phyloP scores from a whole-genome alignment of 1,139 yeast species.

The Meyerozyma guilliermondii region DNA sequence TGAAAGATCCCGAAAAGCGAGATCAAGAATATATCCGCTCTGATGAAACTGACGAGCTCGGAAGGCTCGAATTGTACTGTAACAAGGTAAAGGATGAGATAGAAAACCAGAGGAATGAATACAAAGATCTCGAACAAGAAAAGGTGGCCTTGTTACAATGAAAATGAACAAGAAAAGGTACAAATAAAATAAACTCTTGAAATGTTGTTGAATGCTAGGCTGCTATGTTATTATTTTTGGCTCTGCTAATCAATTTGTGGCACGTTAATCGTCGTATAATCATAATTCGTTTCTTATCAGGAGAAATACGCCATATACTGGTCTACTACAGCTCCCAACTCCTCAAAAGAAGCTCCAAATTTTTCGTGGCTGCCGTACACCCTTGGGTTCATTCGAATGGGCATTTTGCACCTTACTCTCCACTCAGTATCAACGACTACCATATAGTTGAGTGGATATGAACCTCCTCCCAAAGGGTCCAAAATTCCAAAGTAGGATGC shows the following conservation, averaged over 20 bases:
- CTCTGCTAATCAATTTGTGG: too few species aligned
- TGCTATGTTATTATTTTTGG: background rate
- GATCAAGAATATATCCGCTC: slow-evolving; percentile 41
- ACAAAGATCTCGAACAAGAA: slow-evolving; percentile 48
- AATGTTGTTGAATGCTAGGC: background rate
- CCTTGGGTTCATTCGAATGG: slow-evolving; percentile 11
- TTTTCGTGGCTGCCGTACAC: slow-evolving; percentile 10
- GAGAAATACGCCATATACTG: slow-evolving; percentile 16
- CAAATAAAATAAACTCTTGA: slow-evolving; percentile 23
- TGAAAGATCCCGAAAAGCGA: slow-evolving; percentile 36
- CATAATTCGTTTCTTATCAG: background rate
- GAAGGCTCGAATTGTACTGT: slow-evolving; percentile 63
- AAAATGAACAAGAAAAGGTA: slow-evolving; percentile 43
- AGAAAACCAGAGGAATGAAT: slow-evolving; percentile 46
- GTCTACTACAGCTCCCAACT: slow-evolving; percentile 16
- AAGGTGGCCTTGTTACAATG: slow-evolving; percentile 37
- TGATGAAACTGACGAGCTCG: slow-evolving; percentile 73
- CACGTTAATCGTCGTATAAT: background rate
- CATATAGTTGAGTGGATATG: slow-evolving; percentile 41
- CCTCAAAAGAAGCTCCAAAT: slow-evolving; percentile 18
- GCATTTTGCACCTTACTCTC: slow-evolving; percentile 18
- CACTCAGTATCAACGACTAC: slow-evolving; percentile 25
- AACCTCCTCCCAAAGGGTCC: slow-evolving; percentile 50
- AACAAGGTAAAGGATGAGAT: slow-evolving; percentile 57
- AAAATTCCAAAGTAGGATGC: slow-evolving; percentile 24